These are phyloP conservation scores for Raphanus hybrid DNA, from an alignment of 441 rosid genomes.

Conservation along the genomic window DNA sequence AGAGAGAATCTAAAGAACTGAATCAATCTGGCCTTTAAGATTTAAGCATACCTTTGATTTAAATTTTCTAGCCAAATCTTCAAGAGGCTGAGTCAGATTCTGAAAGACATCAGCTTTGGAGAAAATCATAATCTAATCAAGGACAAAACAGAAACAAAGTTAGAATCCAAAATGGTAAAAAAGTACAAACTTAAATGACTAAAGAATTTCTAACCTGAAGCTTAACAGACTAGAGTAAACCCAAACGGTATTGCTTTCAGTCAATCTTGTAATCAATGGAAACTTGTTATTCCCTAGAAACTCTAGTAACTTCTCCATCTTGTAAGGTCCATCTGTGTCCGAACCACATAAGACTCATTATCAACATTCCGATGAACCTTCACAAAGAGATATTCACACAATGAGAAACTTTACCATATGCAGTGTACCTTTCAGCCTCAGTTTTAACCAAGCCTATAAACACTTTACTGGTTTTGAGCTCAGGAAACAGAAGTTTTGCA, in stretches of 20 bases:
- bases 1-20: constrained; percentile 9
- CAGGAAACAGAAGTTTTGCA: constrained; percentile 75
- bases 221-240: constrained; percentile 74
- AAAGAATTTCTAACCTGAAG: constrained; percentile 62
- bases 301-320: constrained; percentile 58
- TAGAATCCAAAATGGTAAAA: not conserved
- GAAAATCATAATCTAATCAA: constrained; percentile 66
- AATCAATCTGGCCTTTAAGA: constrained; percentile 17
- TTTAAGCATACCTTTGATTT: constrained; percentile 57
- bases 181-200: constrained; percentile 6
- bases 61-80: constrained; percentile 77
- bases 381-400: not conserved
- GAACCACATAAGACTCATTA: constrained; percentile 27
- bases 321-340: constrained; percentile 61
- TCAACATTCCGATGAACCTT: not conserved
- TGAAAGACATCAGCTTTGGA: constrained; percentile 59
- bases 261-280: constrained; percentile 77
- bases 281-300: constrained; percentile 76
- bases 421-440: constrained; percentile 78
- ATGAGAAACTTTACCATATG: constrained; percentile 25
- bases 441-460: constrained; percentile 83
- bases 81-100: constrained; percentile 55
- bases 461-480: constrained; percentile 42
- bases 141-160: not conserved
- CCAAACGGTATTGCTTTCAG: constrained; percentile 66